Evolutionary conservation across 345 rosid species (phyloP), one percentile per base, ranked within the genome.

Genomic region (Citrus medica): DNA sequence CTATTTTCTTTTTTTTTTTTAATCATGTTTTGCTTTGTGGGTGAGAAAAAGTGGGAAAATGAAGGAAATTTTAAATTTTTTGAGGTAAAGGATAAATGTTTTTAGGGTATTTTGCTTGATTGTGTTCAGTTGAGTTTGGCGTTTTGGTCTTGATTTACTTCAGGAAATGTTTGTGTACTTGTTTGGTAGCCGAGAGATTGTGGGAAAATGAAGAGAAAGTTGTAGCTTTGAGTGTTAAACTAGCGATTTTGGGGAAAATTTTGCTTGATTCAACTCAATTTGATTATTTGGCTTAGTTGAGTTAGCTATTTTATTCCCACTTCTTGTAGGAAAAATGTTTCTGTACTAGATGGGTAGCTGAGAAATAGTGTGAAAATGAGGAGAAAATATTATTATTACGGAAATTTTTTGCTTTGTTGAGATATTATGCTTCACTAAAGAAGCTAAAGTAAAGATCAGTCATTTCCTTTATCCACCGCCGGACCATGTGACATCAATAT

Each of bases 181-280:
- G 71, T 81, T 74, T 68, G 73, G 65, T 76, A 76, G 77, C 71
- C 51, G 69, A 64, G 67, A 51, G 79, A 69, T 51, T 64, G 76
- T 1, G 40, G 33, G 42, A 24, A 58, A 74, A 51, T 73, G 75
- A 14, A 42, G 51, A 32, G 79, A 40, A 55, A 67, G 19, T 56
- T 24, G 21, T 40, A 35, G 12, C n/a, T 63, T 40, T 33, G 33
- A 28, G 38, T 7, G 24, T 71, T 21, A 60, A 22, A 79, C 40
- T 51, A 37, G 55, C 27, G 9, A 55, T 35, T 30, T 53, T 56
- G 6, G 17, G 24, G 25, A 10, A 64, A 68, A 6, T 74, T 74
- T 37, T 60, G 68, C n/a, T 33, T 46, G 48, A 68, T 73, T 17
- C 13, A 46, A 63, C 69, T 56, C 67, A 48, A 27, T 67, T 42